Evolutionary conservation across 2,329 filamentous ascomycete species (phyloP), one percentile per base, ranked within the genome.

Genomic region (Calonectria montana): DNA sequence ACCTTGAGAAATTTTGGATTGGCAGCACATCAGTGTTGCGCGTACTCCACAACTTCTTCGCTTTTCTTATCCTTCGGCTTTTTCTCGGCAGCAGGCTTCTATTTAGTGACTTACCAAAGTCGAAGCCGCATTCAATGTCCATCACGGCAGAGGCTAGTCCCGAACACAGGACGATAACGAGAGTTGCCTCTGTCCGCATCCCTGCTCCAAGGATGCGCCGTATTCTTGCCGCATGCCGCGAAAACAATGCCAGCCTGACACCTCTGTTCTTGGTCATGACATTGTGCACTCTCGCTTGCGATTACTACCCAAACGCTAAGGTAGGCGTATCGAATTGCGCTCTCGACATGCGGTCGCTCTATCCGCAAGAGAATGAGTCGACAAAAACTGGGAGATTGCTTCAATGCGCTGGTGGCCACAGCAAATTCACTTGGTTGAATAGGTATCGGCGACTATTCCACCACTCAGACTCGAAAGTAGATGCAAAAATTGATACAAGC

Each of bases 231-330:
- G 75, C 75, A 2, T 80, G 78, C 27, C 78, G 77, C 4, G 64
- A 63, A 15, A 41, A 73, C 10, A 59, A 74, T 0, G 72, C 74
- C 8, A 80, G 73, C 0, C 78, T 80, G 15, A 80, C 78, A 0
- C 76, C 78, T 1, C 66, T 80, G 1, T 31, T 80, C 2, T 71
- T 66, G 1, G 62, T 71, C 2, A 62, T 75, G 59, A n/a, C 73
- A 4, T 23, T 67, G 1, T 65, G 65, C 37, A 73, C 76, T 1
- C 55, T 79, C 4, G 73, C 73, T 1, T 69, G 39, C 13, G 78
- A 80, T 18, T 73, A 69, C 18, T 80, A 78, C 29, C 78, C 76
- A 0, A 61, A 77, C 8, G 78, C 78, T 0, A 76, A 75, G 47
- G 66, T 80, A 2, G 74, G 71, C 15, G 61, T 71, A 0, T 55